Base-by-base conservation (phyloP, 2,329 filamentous ascomycete genomes). In the Knufia fluminis region DNA sequence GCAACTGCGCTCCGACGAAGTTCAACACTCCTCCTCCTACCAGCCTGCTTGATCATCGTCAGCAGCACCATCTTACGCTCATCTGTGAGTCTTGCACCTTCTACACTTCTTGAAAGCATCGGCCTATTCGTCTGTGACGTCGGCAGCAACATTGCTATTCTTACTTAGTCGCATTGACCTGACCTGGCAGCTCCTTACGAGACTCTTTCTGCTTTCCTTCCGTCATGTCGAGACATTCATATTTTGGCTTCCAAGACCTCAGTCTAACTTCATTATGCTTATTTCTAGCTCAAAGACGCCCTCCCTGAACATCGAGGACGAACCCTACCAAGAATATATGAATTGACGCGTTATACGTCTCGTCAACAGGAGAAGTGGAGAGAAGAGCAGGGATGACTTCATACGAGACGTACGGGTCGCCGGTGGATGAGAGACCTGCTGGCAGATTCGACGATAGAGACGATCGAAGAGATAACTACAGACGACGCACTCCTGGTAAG, bases 401-500 rank as follows among this genome's bases (percentile, higher is more conserved):
- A 14, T 72, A 71, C 52, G 70, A 73, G 46, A 60, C 59, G n/a
- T 70, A 68, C 52, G 66, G 62, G 10, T 73, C 70, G 26, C 69
- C 70, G 12, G 54, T 61, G 4, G 52, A 56, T 26, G 55, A 60
- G 20, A 62, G 63, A 46, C 53, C 61, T 20, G 59, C 64, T 7
- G 44, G 57, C 1, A 66, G 67, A 52, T 68, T 71, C 35, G 66
- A 64, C 36, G 70, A 72, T 56, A 61, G 45, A 61, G 67, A 57
- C 49, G 61, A 61, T 22, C 59, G 57, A 53, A 62, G n/a, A 56
- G 69, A 72, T 55, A 63, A 61, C 4, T 72, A 72, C 58, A 62
- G 70, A 51, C 66, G 70, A 53, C 66, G 71, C 50, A 73, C 71
- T 24, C 71, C 71, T 57, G 64, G 71, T 74, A 66, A 58, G 68